Conservation (phyloP, 2,329 filamentous ascomycete genomes). For the Ceratocystiopsis brevicomis region DNA sequence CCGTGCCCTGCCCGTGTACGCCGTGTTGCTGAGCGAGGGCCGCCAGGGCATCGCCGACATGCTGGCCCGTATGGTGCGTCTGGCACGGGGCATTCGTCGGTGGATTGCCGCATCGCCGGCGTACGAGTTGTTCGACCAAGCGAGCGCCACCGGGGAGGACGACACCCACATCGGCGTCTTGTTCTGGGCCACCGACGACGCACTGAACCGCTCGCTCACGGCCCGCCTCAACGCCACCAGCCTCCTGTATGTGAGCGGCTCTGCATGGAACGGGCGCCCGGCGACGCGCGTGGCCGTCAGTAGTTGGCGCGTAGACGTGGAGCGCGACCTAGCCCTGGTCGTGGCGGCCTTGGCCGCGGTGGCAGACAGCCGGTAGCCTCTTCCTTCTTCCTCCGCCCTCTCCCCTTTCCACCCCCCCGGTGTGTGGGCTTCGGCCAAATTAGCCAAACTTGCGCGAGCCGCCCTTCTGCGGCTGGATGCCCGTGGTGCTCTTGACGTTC, state of each 20-base stretch:
- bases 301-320: slow-evolving; percentile 59
- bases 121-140: slow-evolving; percentile 47
- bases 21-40: slow-evolving; percentile 59
- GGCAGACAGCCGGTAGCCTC: not conserved
- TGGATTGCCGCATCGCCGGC: slow-evolving; percentile 40
- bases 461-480: slow-evolving; percentile 17
- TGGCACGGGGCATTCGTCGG: slow-evolving; percentile 48
- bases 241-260: slow-evolving; percentile 69
- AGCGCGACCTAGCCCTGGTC: slow-evolving; percentile 46
- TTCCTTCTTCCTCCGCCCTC: no score
- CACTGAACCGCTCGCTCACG: slow-evolving; percentile 47
- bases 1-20: slow-evolving; percentile 76
- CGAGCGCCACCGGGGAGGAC: slow-evolving; percentile 22
- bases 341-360: slow-evolving; percentile 31
- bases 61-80: slow-evolving; percentile 49
- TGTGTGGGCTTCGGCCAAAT: slow-evolving; percentile 10
- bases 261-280: slow-evolving; percentile 51
- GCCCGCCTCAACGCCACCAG: slow-evolving; percentile 52
- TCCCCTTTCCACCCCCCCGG: no score
- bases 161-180: slow-evolving; percentile 50
- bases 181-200: slow-evolving; percentile 50
- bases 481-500: slow-evolving; percentile 9
- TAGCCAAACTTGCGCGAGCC: slow-evolving; percentile 38
- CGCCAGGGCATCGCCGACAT: slow-evolving; percentile 47
- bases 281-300: slow-evolving; percentile 73